A percentile compares a stretch with the other conserved stretches of the same genome.
Evolutionary conservation across 805 yeast species (phyloP).

Genomic region (Tetrapisispora phaffii): DNA sequence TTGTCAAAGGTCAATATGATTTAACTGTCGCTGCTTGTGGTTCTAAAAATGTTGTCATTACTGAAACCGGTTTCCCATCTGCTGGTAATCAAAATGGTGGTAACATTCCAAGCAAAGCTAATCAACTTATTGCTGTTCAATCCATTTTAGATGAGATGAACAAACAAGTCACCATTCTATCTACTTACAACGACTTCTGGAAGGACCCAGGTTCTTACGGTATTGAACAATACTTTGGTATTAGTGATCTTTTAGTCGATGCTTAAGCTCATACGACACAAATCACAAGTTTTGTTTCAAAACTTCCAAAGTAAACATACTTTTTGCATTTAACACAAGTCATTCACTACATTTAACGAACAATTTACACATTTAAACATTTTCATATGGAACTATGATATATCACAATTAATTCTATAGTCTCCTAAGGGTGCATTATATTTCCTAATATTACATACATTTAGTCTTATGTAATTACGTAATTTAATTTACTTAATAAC

Average conservation of each 20-base stretch:
- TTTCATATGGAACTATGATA: background rate
- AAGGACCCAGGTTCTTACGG: constrained; percentile 74
- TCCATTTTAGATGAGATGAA: constrained; percentile 50
- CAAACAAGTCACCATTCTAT: constrained; percentile 56
- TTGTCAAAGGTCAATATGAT: constrained; percentile 52
- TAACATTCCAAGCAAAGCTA: constrained; percentile 59
- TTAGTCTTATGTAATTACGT: too few relatives aligned
- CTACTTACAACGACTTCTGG: constrained; percentile 83
- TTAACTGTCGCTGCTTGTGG: constrained; percentile 48
- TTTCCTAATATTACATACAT: too few relatives aligned
- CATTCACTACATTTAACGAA: background rate
- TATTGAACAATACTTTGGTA: constrained; percentile 83
- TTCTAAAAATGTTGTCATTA: constrained; percentile 45
- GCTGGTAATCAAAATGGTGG: constrained; percentile 61
- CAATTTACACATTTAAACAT: background rate
- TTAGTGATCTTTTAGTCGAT: constrained; percentile 29
- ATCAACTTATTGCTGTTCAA: constrained; percentile 62
- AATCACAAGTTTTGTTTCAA: background rate
- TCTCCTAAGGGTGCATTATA: too few relatives aligned
- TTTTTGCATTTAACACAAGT: background rate
- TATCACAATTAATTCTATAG: background rate
- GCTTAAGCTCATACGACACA: background rate
- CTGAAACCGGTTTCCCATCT: constrained; percentile 89
- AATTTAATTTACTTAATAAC: too few relatives aligned
- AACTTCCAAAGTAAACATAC: background rate